phyloP scores from a whole-genome alignment of 2,329 filamentous ascomycete species.

The Ceratocystis variospora region DNA sequence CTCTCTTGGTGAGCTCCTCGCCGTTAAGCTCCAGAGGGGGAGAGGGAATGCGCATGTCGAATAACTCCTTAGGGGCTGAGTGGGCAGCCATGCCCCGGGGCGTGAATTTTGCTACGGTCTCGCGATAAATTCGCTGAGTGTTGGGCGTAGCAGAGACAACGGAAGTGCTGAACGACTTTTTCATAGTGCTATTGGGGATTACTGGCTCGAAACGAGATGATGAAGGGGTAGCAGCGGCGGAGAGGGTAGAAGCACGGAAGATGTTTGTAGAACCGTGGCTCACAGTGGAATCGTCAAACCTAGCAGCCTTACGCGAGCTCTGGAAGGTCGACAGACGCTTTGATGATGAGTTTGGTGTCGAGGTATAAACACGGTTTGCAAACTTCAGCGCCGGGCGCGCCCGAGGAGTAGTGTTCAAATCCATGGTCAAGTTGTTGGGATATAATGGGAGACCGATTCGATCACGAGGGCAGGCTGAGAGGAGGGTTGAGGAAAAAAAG shows the following conservation, averaged over 20 bases:
- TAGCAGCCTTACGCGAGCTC: constrained; percentile 26
- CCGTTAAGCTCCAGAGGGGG: constrained; percentile 43
- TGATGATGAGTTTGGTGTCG: constrained; percentile 19
- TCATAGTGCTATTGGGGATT: constrained; percentile 33
- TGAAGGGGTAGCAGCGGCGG: constrained; percentile 25
- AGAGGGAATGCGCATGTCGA: constrained; percentile 44
- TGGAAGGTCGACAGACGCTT: constrained; percentile 30
- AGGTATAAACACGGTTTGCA: constrained; percentile 31
- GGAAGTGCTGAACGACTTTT: constrained; percentile 35
- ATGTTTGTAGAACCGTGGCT: constrained; percentile 31
- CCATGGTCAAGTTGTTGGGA: constrained; percentile 9
- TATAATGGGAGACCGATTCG: not conserved
- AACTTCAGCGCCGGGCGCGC: constrained; percentile 32
- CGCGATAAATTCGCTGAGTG: constrained; percentile 31
- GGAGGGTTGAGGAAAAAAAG: not conserved
- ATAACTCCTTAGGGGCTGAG: constrained; percentile 36
- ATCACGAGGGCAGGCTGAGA: not conserved
- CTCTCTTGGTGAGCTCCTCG: constrained; percentile 38
- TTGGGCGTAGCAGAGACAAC: constrained; percentile 33
- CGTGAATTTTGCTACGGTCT: constrained; percentile 34
- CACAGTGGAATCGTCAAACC: constrained; percentile 22
- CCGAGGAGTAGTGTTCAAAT: constrained; percentile 15
- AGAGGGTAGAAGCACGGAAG: constrained; percentile 30
- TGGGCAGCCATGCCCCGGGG: constrained; percentile 38
- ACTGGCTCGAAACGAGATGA: constrained; percentile 33